These are phyloP conservation scores for Nepenthes alata DNA, from an alignment of 179 eudicot genomes.

Conservation along the genomic window DNA sequence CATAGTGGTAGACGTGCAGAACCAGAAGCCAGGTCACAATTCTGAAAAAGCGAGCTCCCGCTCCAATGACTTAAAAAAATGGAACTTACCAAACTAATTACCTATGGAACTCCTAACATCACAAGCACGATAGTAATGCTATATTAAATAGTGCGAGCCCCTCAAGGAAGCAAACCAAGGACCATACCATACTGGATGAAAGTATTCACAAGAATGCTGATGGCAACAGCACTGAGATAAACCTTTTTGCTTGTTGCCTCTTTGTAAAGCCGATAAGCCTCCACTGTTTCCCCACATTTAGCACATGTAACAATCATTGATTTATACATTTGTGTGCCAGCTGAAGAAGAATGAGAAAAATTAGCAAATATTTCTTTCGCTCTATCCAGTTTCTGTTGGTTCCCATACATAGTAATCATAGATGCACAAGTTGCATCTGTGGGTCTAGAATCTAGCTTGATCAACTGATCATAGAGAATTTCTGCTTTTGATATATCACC, in stretches of 20 bases:
- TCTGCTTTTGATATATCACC: conserved; percentile 49
- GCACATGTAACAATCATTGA: conserved; percentile 48
- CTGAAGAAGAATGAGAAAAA: conserved; percentile 19
- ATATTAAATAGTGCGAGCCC: too few species aligned
- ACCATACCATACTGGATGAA: conserved; percentile 43
- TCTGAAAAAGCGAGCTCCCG: too few species aligned
- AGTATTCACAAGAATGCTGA: conserved; percentile 70
- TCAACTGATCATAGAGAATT: conserved; percentile 34
- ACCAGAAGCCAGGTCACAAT: too few species aligned
- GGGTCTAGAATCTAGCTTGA: conserved; percentile 34
- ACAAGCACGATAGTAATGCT: too few species aligned
- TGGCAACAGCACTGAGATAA: conserved; percentile 44
- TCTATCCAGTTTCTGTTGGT: conserved; percentile 34
- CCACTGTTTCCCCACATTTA: conserved; percentile 36
- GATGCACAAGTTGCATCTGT: conserved; percentile 45
- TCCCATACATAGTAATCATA: conserved; percentile 50
- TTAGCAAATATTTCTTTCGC: conserved; percentile 36
- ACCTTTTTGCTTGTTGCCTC: conserved; percentile 33
- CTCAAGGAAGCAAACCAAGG: neutral
- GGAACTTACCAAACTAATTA: too few species aligned
- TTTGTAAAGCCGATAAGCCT: conserved; percentile 49
- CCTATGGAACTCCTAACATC: too few species aligned
- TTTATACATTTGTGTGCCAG: conserved; percentile 28
- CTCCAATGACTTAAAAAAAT: too few species aligned
- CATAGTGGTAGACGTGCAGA: neutral